phyloP scores from a whole-genome alignment of 2,329 filamentous ascomycete species.

The Gnomoniopsis sp. region DNA sequence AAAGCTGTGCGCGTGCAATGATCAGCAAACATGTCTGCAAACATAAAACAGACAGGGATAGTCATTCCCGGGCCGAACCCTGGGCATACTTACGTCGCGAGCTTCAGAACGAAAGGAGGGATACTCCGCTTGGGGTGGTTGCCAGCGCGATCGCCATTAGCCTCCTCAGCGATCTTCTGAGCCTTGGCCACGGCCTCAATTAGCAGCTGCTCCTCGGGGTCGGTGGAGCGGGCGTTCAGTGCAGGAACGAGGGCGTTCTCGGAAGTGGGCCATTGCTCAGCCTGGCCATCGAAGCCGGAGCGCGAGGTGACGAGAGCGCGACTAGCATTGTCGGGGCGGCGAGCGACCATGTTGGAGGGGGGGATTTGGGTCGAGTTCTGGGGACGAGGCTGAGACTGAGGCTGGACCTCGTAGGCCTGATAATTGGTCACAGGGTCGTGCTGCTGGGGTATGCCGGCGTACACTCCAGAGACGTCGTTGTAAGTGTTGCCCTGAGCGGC shows the following conservation, averaged over 20 bases:
- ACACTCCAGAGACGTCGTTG: slow-evolving; percentile 36
- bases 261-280: slow-evolving; percentile 36
- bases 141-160: slow-evolving; percentile 73
- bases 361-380: slow-evolving; percentile 20
- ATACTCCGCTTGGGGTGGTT: slow-evolving; percentile 44
- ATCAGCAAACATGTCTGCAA: slow-evolving; percentile 19
- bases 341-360: slow-evolving; percentile 49
- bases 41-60: slow-evolving; percentile 1
- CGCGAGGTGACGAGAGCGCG: slow-evolving; percentile 45
- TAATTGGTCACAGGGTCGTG: slow-evolving; percentile 18
- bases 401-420: not conserved
- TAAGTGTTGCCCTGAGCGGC: slow-evolving; percentile 34
- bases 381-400: not conserved
- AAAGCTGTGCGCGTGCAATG: slow-evolving; percentile 57
- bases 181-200: slow-evolving; percentile 44
- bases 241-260: slow-evolving; percentile 36
- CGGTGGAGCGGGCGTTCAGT: slow-evolving; percentile 36
- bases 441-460: slow-evolving; percentile 34
- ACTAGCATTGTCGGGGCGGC: slow-evolving; percentile 50
- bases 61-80: not conserved
- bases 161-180: slow-evolving; percentile 75
- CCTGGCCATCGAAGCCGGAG: slow-evolving; percentile 22
- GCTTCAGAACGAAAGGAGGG: slow-evolving; percentile 94
- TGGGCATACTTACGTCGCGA: slow-evolving; percentile 73
- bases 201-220: slow-evolving; percentile 70